These are phyloP conservation scores for Asterochloris erici DNA, from an alignment of 139 green algal genomes.

Conservation along the genomic window DNA sequence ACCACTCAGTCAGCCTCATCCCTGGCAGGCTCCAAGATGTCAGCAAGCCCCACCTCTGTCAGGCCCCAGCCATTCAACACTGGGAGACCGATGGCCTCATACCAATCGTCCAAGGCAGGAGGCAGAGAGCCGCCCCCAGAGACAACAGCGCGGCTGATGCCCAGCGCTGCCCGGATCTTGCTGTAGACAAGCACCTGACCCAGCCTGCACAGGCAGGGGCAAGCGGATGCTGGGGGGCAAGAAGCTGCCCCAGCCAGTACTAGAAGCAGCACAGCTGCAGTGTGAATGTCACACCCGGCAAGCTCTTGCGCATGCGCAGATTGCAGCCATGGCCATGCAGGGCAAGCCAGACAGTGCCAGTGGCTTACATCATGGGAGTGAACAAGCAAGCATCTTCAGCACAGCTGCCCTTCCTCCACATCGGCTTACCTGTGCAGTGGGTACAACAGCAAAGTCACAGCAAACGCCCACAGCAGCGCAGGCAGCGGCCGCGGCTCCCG, in stretches of 20 bases:
- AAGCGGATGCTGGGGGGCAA: not conserved
- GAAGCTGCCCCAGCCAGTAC: not conserved
- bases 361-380: too few relatives aligned
- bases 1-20: conserved; percentile 51
- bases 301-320: too few relatives aligned
- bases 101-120: conserved; percentile 88
- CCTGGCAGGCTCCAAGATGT: not conserved
- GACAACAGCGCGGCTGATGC: conserved; percentile 60
- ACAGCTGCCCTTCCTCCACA: too few relatives aligned
- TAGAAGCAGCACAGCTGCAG: not conserved
- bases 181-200: conserved; percentile 44
- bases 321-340: too few relatives aligned
- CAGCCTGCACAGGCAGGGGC: conserved; percentile 8
- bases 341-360: too few relatives aligned
- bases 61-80: conserved; percentile 94
- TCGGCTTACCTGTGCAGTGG: conserved; percentile 55
- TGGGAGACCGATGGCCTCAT: conserved; percentile 70
- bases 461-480: conserved; percentile 39
- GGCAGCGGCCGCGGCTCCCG: conserved; percentile 16
- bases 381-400: too few relatives aligned
- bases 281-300: too few relatives aligned
- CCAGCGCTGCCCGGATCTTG: conserved; percentile 59
- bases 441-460: conserved; percentile 51
- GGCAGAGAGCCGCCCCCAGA: conserved; percentile 82
- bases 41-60: conserved; percentile 55